Base-by-base conservation (phyloP, 169 alveolate species). In the Plasmodium cynomolgi region DNA sequence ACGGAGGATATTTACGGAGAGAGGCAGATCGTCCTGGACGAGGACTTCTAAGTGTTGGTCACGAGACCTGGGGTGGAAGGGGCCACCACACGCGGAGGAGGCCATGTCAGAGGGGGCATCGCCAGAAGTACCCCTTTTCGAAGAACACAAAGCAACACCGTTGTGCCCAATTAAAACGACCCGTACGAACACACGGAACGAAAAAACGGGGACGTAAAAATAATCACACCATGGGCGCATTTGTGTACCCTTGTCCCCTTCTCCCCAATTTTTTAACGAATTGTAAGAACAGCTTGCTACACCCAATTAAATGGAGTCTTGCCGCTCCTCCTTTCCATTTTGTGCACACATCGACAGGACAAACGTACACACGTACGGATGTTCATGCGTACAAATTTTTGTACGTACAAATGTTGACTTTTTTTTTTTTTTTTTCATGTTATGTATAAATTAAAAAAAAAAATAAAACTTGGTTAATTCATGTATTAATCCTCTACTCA, bases 11-110 rank as follows among this genome's bases (percentile, higher is more conserved):
- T 91, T 31, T 91, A 91, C 77, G 95, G 95, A 54, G 92, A 81
- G 75, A 91, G 84, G 29, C 92, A 91, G 34, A 91, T 91, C 82
- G 72, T 79, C 34, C 84, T 91, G 82, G 95, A 91, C 72, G 95
- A 91, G 79, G 95, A 91, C 77, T 91, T 91, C 44, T 91, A 82
- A 91, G 50, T 29, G 68, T 56, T n/a, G 47, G n/a, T 4, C 34
- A 23, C 37, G 37, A 2, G 4, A 68, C 15, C 7, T 68, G 15
- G 8, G 39, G n/a, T 23, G 39, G 37, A 68, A 7, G 37, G 6
- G 77, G 34, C 23, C 62, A 15, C 8, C 23, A 50, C 62, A 50
- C 23, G 8, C 8, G 23, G 26, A 50, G 23, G 62, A 0, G 20
- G 23, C 23, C 62, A 20, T 3, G 8, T 50, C 62, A 29, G 37